phyloP scores from a whole-genome alignment of 1,284 basidiomycete species.

The Megacollybia platyphylla region DNA sequence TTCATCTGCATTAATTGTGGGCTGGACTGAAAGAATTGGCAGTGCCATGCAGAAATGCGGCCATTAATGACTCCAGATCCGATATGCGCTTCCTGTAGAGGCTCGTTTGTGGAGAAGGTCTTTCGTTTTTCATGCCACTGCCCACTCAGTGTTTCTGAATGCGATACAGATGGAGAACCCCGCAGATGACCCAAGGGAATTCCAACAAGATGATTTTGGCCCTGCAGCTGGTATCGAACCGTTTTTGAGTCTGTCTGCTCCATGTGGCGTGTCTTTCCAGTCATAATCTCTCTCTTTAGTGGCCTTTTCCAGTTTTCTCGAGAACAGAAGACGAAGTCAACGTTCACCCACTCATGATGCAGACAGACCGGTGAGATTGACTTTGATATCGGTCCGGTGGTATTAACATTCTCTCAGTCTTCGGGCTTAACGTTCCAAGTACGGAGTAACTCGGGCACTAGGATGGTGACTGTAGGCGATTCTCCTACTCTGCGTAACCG shows the following conservation, averaged over 20 bases:
- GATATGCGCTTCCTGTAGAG: conserved; percentile 58
- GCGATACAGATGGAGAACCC: conserved; percentile 52
- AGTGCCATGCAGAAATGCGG: conserved; percentile 72
- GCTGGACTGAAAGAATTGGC: conserved; percentile 10
- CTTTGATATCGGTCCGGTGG: conserved; percentile 12
- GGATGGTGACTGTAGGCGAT: conserved; percentile 12
- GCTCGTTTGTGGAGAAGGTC: conserved; percentile 69
- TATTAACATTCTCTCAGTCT: conserved; percentile 4
- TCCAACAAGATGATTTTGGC: conserved; percentile 22
- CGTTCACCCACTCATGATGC: background rate
- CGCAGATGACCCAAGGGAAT: conserved; percentile 59
- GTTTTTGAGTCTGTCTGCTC: conserved; percentile 27
- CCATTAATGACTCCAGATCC: conserved; percentile 77
- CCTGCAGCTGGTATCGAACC: conserved; percentile 25
- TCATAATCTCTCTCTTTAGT: conserved; percentile 11
- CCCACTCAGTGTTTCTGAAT: conserved; percentile 1
- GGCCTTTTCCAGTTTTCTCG: conserved; percentile 19
- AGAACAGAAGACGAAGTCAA: conserved; percentile 13
- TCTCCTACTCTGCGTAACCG: conserved; percentile 10
- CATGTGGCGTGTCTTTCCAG: conserved; percentile 5
- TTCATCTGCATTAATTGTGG: conserved; percentile 10
- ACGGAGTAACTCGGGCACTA: conserved; percentile 24
- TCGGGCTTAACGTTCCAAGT: conserved; percentile 17
- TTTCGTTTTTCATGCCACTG: conserved; percentile 8
- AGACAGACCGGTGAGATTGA: conserved; percentile 1